Percentiles rank a stretch among this genome's conserved stretches.
Conservation (phyloP, 2,329 filamentous ascomycete genomes). For the Trichoderma arundinaceum region DNA sequence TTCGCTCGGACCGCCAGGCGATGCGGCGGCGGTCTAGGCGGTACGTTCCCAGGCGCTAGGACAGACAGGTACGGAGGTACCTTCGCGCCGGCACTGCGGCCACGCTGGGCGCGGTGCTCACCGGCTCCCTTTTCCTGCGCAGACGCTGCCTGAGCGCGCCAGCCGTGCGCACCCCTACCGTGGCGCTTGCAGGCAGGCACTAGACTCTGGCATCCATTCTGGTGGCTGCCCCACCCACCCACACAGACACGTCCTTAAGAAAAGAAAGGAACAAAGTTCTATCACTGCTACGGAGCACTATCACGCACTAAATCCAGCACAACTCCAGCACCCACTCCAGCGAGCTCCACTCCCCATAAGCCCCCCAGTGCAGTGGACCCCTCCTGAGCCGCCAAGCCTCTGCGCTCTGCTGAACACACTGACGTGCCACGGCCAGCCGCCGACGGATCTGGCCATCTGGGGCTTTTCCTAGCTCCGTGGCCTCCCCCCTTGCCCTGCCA, state of each 20-base stretch:
- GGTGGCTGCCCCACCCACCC: not conserved
- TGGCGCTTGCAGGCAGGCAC: constrained; percentile 7
- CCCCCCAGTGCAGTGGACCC: too few species aligned
- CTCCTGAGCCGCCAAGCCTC: not conserved
- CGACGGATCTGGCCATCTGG: constrained; percentile 35
- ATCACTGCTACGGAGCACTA: too few species aligned
- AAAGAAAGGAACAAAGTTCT: too few species aligned
- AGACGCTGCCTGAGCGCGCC: not conserved
- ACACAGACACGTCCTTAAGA: too few species aligned
- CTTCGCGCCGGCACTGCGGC: not conserved
- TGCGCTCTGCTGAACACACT: constrained; percentile 24
- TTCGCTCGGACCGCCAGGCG: constrained; percentile 29
- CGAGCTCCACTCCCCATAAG: too few species aligned
- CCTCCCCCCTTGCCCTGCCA: constrained; percentile 7
- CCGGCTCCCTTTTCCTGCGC: not conserved
- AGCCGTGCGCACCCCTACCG: constrained; percentile 12
- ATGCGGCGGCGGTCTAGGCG: constrained; percentile 24
- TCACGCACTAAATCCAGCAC: too few species aligned
- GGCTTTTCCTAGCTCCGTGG: constrained; percentile 12
- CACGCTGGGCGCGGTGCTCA: not conserved
- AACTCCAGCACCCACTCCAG: too few species aligned
- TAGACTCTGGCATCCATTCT: not conserved
- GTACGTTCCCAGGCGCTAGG: constrained; percentile 15
- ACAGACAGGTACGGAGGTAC: not conserved
- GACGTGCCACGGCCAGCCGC: constrained; percentile 32